Conservation (phyloP, 306 rosid genomes). For the Trifolium repens region DNA sequence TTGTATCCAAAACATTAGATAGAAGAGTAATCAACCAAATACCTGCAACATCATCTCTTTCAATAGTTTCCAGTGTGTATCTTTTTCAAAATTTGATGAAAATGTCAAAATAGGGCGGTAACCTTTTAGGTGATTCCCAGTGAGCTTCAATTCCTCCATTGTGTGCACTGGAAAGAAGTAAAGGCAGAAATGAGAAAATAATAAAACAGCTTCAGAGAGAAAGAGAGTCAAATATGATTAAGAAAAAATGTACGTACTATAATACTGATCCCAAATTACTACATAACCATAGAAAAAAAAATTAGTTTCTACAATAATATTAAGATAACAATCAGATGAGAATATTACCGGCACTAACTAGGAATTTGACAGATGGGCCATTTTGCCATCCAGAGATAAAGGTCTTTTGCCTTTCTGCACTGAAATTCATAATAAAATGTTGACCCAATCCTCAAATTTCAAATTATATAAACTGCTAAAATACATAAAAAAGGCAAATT, state of each 20-base stretch:
- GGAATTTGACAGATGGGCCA: slow-evolving; percentile 91
- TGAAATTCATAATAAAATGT: slow-evolving; percentile 51
- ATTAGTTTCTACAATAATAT: not conserved
- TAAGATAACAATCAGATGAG: not conserved
- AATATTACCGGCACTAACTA: slow-evolving; percentile 90
- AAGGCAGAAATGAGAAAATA: not conserved
- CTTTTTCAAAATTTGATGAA: slow-evolving; percentile 82
- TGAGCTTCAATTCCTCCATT: slow-evolving; percentile 88
- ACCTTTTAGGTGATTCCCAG: slow-evolving; percentile 84
- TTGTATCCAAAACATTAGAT: not conserved
- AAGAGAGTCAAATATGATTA: not conserved
- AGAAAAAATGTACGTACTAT: not conserved
- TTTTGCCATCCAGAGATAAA: slow-evolving; percentile 91
- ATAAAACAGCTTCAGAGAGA: not conserved
- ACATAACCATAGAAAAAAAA: not conserved
- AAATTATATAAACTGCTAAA: slow-evolving; percentile 26
- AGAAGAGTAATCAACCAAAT: slow-evolving; percentile 11
- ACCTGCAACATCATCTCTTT: slow-evolving; percentile 93
- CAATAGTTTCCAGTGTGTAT: slow-evolving; percentile 86
- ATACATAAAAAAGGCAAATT: not conserved
- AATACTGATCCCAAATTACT: slow-evolving; percentile 1
- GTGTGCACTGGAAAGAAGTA: slow-evolving; percentile 72
- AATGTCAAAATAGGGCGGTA: slow-evolving; percentile 91
- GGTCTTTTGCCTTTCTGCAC: slow-evolving; percentile 95
- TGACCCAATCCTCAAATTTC: slow-evolving; percentile 7